Conservation (phyloP, 129 eudicot species). For the Cynara cardunculus region DNA sequence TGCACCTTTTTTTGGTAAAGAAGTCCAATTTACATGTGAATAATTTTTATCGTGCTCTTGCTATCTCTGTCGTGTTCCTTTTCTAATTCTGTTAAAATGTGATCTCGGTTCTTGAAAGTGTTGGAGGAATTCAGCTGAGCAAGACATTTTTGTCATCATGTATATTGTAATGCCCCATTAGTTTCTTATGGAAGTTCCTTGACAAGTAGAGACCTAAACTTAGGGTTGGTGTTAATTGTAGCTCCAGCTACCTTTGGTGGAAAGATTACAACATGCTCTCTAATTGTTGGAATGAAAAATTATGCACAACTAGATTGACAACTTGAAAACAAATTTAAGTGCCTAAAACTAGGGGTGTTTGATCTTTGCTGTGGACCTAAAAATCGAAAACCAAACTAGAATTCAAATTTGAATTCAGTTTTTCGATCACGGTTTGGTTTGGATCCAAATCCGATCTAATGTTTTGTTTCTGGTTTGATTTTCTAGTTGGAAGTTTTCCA, state of each 20-base stretch:
- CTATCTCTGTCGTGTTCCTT: too few relatives aligned
- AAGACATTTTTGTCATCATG: background rate
- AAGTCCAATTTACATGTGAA: too few relatives aligned
- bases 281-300: background rate
- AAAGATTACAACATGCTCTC: background rate
- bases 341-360: background rate
- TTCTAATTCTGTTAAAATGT: too few relatives aligned
- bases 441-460: background rate
- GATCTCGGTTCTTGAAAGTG: too few relatives aligned
- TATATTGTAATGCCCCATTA: background rate
- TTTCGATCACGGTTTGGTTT: background rate
- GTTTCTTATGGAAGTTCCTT: background rate
- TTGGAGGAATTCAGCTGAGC: too few relatives aligned
- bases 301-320: background rate
- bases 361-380: background rate
- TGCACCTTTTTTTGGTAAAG: too few relatives aligned
- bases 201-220: background rate
- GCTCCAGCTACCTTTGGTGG: background rate
- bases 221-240: background rate
- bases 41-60: too few relatives aligned
- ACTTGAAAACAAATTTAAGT: background rate
- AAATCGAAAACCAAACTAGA: too few relatives aligned
- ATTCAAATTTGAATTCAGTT: background rate
- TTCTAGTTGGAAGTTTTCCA: background rate
- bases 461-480: background rate